Evolutionary conservation across 2,329 filamentous ascomycete species (phyloP).

Genomic region (Teratosphaeria destructans): DNA sequence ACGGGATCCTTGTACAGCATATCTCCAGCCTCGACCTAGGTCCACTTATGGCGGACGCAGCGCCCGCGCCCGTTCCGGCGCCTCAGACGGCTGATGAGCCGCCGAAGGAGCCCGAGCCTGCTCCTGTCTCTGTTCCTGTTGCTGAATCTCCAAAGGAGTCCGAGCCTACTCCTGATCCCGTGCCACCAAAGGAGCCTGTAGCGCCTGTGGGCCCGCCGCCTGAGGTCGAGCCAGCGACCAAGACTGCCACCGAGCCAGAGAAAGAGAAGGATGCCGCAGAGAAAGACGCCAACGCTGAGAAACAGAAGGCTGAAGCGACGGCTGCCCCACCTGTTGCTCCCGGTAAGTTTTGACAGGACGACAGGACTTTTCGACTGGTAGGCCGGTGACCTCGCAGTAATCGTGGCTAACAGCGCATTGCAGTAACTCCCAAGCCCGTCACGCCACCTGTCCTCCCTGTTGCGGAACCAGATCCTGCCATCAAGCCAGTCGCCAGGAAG

Average conservation of each 20-base stretch:
- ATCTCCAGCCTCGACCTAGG: neutral
- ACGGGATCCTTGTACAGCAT: neutral
- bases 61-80: neutral
- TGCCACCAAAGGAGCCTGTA: neutral
- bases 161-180: neutral
- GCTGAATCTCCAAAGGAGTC: neutral
- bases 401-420: neutral
- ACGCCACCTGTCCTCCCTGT: neutral
- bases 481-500: neutral
- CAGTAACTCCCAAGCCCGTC: neutral
- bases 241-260: neutral
- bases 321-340: neutral
- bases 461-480: neutral
- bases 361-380: neutral
- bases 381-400: neutral
- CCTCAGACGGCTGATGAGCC: neutral
- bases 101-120: neutral
- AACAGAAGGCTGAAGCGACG: neutral
- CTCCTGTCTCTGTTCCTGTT: neutral
- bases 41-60: neutral
- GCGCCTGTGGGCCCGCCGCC: neutral
- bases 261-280: neutral
- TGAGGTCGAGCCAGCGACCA: neutral
- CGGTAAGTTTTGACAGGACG: neutral
- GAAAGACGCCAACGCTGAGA: neutral